Conservation (phyloP, 768 basidiomycete genomes). For the Steccherinum ochraceum region DNA sequence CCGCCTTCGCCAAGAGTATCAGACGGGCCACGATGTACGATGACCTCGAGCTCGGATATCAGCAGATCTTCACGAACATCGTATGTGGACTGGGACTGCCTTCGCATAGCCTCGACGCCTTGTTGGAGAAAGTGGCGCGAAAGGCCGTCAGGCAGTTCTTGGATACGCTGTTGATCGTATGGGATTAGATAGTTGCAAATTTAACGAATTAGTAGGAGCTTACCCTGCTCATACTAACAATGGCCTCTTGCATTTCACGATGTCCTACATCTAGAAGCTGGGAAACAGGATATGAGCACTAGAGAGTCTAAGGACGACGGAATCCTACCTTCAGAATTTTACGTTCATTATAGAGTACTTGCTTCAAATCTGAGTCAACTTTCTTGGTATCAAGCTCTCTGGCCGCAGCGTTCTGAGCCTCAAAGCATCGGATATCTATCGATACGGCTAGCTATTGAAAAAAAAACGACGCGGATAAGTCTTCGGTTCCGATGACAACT, state of each 20-base stretch:
- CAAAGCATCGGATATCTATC: not conserved
- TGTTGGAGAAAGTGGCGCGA: no score
- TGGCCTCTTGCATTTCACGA: slow-evolving; percentile 7
- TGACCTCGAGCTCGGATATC: slow-evolving; percentile 8
- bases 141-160: not conserved
- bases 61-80: not conserved
- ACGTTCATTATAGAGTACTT: slow-evolving; percentile 2
- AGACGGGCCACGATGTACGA: slow-evolving; percentile 1
- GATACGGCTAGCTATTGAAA: not conserved
- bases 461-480: not conserved
- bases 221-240: slow-evolving; percentile 3
- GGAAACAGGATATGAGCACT: not conserved
- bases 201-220: not conserved
- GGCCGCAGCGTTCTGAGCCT: slow-evolving; percentile 3
- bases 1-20: slow-evolving; percentile 7
- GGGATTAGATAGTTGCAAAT: not conserved
- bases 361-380: not conserved
- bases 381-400: not conserved
- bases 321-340: slow-evolving; percentile 1
- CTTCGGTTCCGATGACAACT: not conserved
- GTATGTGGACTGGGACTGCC: slow-evolving; percentile 1
- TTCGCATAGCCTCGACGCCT: slow-evolving; percentile 3
- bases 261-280: slow-evolving; percentile 2
- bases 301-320: not conserved
- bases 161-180: not conserved